Percentiles rank a stretch among this genome's conserved stretches.
Evolutionary conservation across 2,329 filamentous ascomycete species (phyloP).

Genomic region (Alternaria triticimaculans): DNA sequence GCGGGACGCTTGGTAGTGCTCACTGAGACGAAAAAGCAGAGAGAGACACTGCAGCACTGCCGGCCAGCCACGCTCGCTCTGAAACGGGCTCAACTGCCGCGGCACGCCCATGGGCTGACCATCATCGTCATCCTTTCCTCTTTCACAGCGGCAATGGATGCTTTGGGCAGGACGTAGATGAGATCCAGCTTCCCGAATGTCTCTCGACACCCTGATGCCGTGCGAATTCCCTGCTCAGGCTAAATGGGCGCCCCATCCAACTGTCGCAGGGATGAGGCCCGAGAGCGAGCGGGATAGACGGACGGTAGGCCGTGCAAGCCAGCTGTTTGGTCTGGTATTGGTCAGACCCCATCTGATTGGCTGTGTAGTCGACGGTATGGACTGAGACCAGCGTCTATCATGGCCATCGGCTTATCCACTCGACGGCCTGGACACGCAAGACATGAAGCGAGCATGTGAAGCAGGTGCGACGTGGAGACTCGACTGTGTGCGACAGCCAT

Average conservation of each 20-base stretch:
- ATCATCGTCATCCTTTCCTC: conserved; percentile 32
- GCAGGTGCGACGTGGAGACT: conserved; percentile 49
- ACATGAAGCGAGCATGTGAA: conserved; percentile 25
- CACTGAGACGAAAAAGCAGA: conserved; percentile 24
- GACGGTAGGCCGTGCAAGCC: conserved; percentile 45
- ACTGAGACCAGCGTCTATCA: conserved; percentile 16
- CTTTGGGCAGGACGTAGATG: conserved; percentile 36
- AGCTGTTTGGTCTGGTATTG: conserved; percentile 24
- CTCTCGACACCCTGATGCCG: conserved; percentile 16
- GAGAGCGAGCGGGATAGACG: conserved; percentile 43
- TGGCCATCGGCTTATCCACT: conserved; percentile 22
- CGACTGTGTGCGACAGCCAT: conserved; percentile 44
- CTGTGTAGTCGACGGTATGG: conserved; percentile 7
- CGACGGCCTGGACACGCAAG: conserved; percentile 16
- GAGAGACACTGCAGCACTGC: conserved; percentile 17
- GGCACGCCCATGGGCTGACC: conserved; percentile 19
- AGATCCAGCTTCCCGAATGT: conserved; percentile 16
- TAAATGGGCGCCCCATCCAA: conserved; percentile 40
- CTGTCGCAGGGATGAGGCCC: conserved; percentile 36
- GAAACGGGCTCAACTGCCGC: conserved; percentile 43
- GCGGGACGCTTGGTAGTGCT: conserved; percentile 10
- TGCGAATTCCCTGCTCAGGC: conserved; percentile 40
- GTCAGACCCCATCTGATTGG: conserved; percentile 28
- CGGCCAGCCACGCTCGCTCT: conserved; percentile 35
- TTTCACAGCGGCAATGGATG: conserved; percentile 37